These are phyloP conservation scores for Ceratobasidium sp. DNA, from an alignment of 1,284 basidiomycete genomes.

Conservation along the genomic window DNA sequence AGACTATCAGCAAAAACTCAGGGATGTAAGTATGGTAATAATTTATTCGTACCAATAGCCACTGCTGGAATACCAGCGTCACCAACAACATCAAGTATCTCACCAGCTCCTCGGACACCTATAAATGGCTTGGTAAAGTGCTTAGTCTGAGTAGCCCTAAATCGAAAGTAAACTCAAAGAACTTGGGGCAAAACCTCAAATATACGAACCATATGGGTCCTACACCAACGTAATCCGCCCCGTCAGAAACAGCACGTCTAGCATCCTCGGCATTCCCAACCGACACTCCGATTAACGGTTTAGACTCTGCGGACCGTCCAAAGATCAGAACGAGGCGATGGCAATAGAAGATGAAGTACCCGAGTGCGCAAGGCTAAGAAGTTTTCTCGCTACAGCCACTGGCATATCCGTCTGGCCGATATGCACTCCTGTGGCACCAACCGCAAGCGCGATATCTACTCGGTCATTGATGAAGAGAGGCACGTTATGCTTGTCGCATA, in stretches of 20 bases:
- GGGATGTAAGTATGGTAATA: neutral
- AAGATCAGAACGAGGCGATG: neutral
- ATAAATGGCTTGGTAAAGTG: conserved; percentile 67
- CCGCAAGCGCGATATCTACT: conserved; percentile 84
- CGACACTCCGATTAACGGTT: conserved; percentile 83
- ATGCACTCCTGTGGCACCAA: conserved; percentile 84
- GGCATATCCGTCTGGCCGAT: conserved; percentile 93
- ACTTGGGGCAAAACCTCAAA: conserved; percentile 38
- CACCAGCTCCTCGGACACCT: conserved; percentile 73
- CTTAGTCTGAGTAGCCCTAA: conserved; percentile 75
- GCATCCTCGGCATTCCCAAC: conserved; percentile 78
- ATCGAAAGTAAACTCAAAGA: neutral
- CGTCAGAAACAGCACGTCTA: conserved; percentile 54
- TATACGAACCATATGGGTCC: conserved; percentile 58
- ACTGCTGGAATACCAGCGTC: conserved; percentile 75
- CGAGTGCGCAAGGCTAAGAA: conserved; percentile 68
- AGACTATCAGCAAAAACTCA: too few relatives aligned
- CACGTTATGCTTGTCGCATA: conserved; percentile 84
- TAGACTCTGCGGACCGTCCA: neutral
- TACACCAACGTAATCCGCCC: conserved; percentile 65
- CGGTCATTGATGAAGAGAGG: conserved; percentile 94
- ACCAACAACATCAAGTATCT: conserved; percentile 71
- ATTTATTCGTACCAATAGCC: conserved; percentile 73
- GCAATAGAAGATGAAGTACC: neutral
- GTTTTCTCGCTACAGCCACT: conserved; percentile 69